Evolutionary conservation across 1,284 basidiomycete genomes (phyloP).

Genomic region (Microbotryum scabiosae): DNA sequence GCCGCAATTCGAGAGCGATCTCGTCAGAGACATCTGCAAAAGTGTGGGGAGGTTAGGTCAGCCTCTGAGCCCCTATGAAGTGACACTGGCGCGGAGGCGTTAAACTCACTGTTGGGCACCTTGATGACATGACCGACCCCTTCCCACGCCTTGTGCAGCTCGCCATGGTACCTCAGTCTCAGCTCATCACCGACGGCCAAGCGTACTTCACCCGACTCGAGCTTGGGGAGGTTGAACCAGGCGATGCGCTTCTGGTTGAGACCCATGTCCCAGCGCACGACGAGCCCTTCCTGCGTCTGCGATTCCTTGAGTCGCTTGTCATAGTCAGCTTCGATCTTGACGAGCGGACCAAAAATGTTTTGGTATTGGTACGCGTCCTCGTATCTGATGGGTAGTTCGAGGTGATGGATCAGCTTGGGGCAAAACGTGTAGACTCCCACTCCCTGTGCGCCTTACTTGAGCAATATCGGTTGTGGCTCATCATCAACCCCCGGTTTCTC

Average conservation of each 20-base stretch:
- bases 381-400: constrained; percentile 48
- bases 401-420: neutral
- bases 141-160: constrained; percentile 87
- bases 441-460: constrained; percentile 46
- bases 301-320: constrained; percentile 96
- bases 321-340: constrained; percentile 99
- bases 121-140: constrained; percentile 97
- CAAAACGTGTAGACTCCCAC: neutral
- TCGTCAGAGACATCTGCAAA: constrained; percentile 86
- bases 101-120: constrained; percentile 86
- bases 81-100: too few species aligned
- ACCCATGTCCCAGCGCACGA: constrained; percentile 94
- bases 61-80: neutral
- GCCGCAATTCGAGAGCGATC: constrained; percentile 84
- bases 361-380: constrained; percentile 99
- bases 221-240: constrained; percentile 90
- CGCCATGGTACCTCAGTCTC: constrained; percentile 78
- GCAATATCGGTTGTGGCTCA: constrained; percentile 82
- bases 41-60: neutral
- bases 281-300: constrained; percentile 94
- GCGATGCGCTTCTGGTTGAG: constrained; percentile 96
- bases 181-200: constrained; percentile 96
- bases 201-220: constrained; percentile 95
- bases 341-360: constrained; percentile 95
- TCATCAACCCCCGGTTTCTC: constrained; percentile 95